phyloP scores from a whole-genome alignment of 1,139 yeast genomes.

The Blastobotrys illinoisensis region DNA sequence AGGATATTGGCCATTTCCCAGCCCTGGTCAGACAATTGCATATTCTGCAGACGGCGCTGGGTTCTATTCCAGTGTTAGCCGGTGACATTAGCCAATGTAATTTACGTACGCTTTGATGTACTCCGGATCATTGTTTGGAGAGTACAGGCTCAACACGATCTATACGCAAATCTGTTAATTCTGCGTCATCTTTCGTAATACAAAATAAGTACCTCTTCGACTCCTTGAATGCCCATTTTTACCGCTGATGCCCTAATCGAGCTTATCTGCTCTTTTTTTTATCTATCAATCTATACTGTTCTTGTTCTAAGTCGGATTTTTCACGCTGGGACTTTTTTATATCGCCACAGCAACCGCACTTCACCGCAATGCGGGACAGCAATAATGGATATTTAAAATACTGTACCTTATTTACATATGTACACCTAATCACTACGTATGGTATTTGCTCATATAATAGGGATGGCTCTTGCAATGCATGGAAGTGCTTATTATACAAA shows the following conservation, averaged over 20 bases:
- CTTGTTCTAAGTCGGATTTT: neutral
- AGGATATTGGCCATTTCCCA: slow-evolving; percentile 44
- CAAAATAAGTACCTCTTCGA: slow-evolving; percentile 9
- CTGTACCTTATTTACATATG: no score
- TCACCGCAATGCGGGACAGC: no score
- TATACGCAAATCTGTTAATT: neutral
- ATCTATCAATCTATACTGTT: neutral
- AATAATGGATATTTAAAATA: no score
- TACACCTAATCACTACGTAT: neutral
- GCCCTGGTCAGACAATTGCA: slow-evolving; percentile 48
- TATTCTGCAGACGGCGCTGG: slow-evolving; percentile 44
- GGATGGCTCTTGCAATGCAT: no score
- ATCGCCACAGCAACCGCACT: no score
- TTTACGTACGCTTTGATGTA: slow-evolving; percentile 16
- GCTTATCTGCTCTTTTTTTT: neutral
- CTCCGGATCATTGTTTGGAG: slow-evolving; percentile 17
- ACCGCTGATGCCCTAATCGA: neutral
- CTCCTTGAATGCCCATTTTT: neutral
- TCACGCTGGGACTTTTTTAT: neutral
- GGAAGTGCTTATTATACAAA: neutral
- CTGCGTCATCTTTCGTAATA: neutral
- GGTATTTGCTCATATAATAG: no score
- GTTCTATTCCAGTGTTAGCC: slow-evolving; percentile 21
- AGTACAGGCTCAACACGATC: slow-evolving; percentile 23
- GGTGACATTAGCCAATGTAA: neutral